These are phyloP conservation scores for Prunus padus DNA, from an alignment of 306 rosid species.

Conservation along the genomic window DNA sequence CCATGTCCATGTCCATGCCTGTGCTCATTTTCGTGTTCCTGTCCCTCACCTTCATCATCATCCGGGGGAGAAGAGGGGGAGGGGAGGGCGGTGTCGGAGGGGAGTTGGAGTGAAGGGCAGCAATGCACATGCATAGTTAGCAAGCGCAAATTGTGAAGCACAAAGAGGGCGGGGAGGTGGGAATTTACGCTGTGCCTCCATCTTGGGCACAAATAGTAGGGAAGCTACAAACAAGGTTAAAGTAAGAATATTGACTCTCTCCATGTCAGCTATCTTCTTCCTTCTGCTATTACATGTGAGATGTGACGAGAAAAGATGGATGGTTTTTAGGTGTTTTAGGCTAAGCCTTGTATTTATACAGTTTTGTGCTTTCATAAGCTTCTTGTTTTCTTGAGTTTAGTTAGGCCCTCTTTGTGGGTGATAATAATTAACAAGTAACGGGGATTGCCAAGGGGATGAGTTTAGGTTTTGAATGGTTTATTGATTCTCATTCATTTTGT, in stretches of 20 bases:
- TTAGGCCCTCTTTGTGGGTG: slow-evolving; percentile 16
- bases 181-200: slow-evolving; percentile 24
- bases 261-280: slow-evolving; percentile 27
- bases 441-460: slow-evolving; percentile 48
- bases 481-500: slow-evolving; percentile 42
- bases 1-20: neutral
- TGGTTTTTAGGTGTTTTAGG: slow-evolving; percentile 25
- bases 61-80: slow-evolving; percentile 23
- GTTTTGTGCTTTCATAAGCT: slow-evolving; percentile 15
- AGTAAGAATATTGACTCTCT: slow-evolving; percentile 28
- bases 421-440: slow-evolving; percentile 14
- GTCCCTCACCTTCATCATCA: neutral
- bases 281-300: slow-evolving; percentile 10
- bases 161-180: slow-evolving; percentile 53
- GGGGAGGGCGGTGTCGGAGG: slow-evolving; percentile 31
- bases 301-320: slow-evolving; percentile 12
- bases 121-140: slow-evolving; percentile 62
- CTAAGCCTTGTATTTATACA: slow-evolving; percentile 38
- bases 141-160: slow-evolving; percentile 63
- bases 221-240: slow-evolving; percentile 27
- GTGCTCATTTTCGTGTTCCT: neutral
- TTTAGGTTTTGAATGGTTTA: slow-evolving; percentile 33
- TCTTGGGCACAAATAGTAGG: slow-evolving; percentile 28
- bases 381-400: slow-evolving; percentile 23
- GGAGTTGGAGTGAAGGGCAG: slow-evolving; percentile 42